phyloP scores from a whole-genome alignment of 2,329 filamentous ascomycete species.

The Ceratocystis lukuohia region DNA sequence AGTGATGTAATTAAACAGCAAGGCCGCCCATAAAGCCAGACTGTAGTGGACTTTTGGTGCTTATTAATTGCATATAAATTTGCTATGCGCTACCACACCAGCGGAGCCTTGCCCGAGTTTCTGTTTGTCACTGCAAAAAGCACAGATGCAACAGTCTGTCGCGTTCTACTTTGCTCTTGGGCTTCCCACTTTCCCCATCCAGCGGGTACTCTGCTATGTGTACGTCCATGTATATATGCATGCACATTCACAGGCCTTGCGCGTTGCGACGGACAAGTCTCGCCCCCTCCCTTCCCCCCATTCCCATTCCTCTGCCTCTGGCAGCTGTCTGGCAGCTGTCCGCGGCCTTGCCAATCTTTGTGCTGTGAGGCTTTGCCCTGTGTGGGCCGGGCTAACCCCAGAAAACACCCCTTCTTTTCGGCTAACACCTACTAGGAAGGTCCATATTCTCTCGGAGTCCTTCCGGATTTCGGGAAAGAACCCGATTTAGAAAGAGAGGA shows the following conservation, averaged over 20 bases:
- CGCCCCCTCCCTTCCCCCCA: background rate
- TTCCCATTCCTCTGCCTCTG: background rate
- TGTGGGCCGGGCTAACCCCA: background rate
- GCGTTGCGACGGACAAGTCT: background rate
- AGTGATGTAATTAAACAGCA: background rate
- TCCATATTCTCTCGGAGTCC: background rate
- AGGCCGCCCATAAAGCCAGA: background rate
- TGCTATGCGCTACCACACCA: background rate
- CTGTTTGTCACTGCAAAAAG: background rate
- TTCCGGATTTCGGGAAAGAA: conserved; percentile 5
- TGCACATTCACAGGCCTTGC: too few species aligned
- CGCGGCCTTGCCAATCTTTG: background rate
- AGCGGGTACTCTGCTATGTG: background rate
- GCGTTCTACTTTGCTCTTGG: too few species aligned
- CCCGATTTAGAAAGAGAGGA: background rate
- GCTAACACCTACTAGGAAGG: background rate
- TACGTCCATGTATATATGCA: background rate
- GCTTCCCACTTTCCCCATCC: too few species aligned
- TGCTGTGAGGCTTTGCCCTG: background rate
- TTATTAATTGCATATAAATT: background rate
- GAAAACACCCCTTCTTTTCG: background rate
- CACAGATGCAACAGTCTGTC: background rate
- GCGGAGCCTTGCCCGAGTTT: background rate
- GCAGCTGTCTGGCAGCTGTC: background rate
- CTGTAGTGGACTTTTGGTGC: background rate